phyloP scores from a whole-genome alignment of 2,329 filamentous ascomycete species.

The Mycosphaerella sp. region DNA sequence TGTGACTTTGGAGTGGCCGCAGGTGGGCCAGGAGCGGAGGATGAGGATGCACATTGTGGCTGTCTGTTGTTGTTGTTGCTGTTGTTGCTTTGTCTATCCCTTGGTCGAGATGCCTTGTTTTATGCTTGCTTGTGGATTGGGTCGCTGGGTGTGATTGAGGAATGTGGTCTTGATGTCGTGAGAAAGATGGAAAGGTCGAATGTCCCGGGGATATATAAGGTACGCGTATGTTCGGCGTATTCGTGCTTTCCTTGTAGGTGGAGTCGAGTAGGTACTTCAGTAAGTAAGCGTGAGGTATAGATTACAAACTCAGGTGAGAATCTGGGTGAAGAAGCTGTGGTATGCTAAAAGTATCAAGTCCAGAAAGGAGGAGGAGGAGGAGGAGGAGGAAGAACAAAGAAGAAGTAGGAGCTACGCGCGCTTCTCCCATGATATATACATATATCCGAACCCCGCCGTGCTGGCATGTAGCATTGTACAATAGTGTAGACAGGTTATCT shows the following conservation, averaged over 20 bases:
- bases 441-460: conserved; percentile 1
- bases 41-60: conserved; percentile 19
- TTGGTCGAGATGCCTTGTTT: too few relatives aligned
- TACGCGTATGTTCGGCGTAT: too few relatives aligned
- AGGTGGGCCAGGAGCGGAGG: conserved; percentile 14
- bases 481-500: background rate
- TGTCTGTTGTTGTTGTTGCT: background rate
- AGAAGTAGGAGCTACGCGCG: too few relatives aligned
- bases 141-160: too few relatives aligned
- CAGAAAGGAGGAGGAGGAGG: background rate
- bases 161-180: too few relatives aligned
- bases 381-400: background rate
- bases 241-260: too few relatives aligned
- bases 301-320: background rate
- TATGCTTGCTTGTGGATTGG: too few relatives aligned
- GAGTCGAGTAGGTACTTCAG: too few relatives aligned
- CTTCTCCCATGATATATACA: too few relatives aligned
- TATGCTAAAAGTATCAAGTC: background rate
- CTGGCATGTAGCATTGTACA: conserved; percentile 5
- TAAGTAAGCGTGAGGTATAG: too few relatives aligned
- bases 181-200: too few relatives aligned
- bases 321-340: background rate
- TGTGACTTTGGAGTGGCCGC: conserved; percentile 16
- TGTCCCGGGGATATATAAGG: too few relatives aligned
- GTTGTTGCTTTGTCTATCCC: background rate